Percentiles rank a stretch among this genome's conserved stretches.
phyloP scores from a whole-genome alignment of 768 basidiomycete genomes.

The Naganishia vishniacii region DNA sequence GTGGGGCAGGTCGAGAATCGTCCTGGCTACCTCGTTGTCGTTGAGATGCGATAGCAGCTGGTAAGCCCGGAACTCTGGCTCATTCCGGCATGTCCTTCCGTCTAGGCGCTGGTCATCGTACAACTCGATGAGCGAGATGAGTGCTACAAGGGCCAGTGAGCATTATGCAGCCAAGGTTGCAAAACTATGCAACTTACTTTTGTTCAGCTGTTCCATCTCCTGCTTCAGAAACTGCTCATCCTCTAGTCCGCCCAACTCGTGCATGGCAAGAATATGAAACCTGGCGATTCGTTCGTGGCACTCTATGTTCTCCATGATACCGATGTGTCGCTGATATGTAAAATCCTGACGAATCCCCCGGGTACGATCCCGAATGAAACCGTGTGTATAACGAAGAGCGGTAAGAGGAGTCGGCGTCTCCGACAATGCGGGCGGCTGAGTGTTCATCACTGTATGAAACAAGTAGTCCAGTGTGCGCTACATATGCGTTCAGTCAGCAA shows the following conservation, averaged over 20 bases:
- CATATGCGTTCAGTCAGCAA: slow-evolving; percentile 1
- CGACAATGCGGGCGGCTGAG: slow-evolving; percentile 52
- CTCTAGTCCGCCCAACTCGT: slow-evolving; percentile 54
- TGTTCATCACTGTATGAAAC: slow-evolving; percentile 70
- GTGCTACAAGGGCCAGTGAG: slow-evolving; percentile 54
- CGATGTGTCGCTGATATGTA: slow-evolving; percentile 80
- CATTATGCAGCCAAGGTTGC: neutral
- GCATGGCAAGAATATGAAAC: slow-evolving; percentile 81
- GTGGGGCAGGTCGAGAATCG: slow-evolving; percentile 56
- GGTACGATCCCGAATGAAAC: slow-evolving; percentile 87
- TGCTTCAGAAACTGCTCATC: slow-evolving; percentile 55
- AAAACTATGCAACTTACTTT: slow-evolving; percentile 58
- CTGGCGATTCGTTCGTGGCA: slow-evolving; percentile 90
- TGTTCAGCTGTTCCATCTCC: slow-evolving; percentile 86
- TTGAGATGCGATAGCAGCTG: slow-evolving; percentile 87
- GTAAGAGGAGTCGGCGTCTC: slow-evolving; percentile 31
- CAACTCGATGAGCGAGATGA: slow-evolving; percentile 87
- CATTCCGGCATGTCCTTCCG: slow-evolving; percentile 58
- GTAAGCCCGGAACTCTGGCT: slow-evolving; percentile 94
- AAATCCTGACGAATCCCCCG: slow-evolving; percentile 83
- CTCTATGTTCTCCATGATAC: slow-evolving; percentile 66
- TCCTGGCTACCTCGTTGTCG: slow-evolving; percentile 69
- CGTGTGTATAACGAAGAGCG: slow-evolving; percentile 61
- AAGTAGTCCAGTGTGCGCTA: slow-evolving; percentile 88
- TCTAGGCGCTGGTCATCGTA: slow-evolving; percentile 67